Evolutionary conservation across 2,329 filamentous ascomycete genomes (phyloP).

Genomic region (Fusarium foetens): DNA sequence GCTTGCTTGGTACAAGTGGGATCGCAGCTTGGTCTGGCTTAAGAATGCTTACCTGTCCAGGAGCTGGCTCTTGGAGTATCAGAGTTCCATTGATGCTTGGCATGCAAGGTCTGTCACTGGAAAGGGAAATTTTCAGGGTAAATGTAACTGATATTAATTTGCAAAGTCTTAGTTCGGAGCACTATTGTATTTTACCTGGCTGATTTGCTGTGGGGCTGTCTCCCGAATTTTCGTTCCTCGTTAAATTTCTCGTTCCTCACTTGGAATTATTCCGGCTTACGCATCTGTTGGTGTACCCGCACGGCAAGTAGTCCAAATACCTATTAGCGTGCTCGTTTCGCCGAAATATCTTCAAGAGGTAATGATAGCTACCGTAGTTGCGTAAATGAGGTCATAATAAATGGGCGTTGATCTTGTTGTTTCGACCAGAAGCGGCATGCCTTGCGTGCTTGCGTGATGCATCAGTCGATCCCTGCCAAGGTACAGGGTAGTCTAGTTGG

Average conservation of each 20-base stretch:
- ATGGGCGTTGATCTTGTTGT: neutral
- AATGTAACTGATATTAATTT: neutral
- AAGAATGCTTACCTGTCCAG: too few species aligned
- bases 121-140: neutral
- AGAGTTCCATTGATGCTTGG: neutral
- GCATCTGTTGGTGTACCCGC: neutral
- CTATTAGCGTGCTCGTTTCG: neutral
- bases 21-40: neutral
- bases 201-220: neutral
- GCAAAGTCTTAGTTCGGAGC: neutral
- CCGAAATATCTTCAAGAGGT: neutral
- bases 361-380: accelerated
- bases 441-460: neutral
- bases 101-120: neutral
- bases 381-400: neutral
- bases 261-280: too few species aligned
- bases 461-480: neutral
- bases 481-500: neutral
- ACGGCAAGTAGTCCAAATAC: too few species aligned
- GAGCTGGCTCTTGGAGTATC: too few species aligned
- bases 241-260: neutral
- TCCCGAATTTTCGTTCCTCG: neutral
- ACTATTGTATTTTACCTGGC: neutral
- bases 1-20: neutral
- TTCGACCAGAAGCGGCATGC: neutral